phyloP scores from a whole-genome alignment of 2,329 filamentous ascomycete genomes.

The Trichophyton rubrum region DNA sequence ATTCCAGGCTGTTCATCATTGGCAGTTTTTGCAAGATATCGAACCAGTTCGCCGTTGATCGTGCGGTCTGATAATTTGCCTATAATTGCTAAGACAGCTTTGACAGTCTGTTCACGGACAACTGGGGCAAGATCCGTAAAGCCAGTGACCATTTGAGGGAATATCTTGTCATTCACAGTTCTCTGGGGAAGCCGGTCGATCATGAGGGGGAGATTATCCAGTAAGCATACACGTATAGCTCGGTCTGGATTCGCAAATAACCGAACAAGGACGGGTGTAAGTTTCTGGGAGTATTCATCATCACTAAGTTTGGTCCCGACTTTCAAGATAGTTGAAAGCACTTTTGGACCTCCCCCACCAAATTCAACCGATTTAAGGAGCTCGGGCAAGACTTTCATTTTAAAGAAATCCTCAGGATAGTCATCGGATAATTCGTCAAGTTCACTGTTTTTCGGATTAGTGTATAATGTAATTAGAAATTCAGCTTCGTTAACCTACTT shows the following conservation, averaged over 20 bases:
- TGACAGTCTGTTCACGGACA: constrained; percentile 89
- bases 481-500: constrained; percentile 36
- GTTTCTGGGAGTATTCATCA: constrained; percentile 75
- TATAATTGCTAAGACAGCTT: constrained; percentile 79
- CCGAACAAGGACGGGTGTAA: constrained; percentile 76
- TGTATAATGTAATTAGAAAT: not conserved
- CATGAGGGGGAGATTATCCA: constrained; percentile 81
- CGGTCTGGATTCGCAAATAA: constrained; percentile 85
- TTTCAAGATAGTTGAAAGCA: constrained; percentile 77
- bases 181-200: constrained; percentile 82
- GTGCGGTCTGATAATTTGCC: constrained; percentile 81
- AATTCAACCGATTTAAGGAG: constrained; percentile 98
- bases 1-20: constrained; percentile 98
- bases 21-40: constrained; percentile 84
- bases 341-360: constrained; percentile 85
- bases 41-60: constrained; percentile 84
- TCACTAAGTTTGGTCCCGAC: constrained; percentile 75
- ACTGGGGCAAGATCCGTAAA: constrained; percentile 87
- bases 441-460: constrained; percentile 38
- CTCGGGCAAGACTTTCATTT: constrained; percentile 89
- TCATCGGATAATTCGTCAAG: constrained; percentile 80
- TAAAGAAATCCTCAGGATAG: constrained; percentile 96
- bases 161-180: constrained; percentile 90
- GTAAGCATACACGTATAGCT: constrained; percentile 75
- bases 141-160: constrained; percentile 85